Conservation (phyloP, 371 early-diverging fungal species). For the Chytridium lagenaria region DNA sequence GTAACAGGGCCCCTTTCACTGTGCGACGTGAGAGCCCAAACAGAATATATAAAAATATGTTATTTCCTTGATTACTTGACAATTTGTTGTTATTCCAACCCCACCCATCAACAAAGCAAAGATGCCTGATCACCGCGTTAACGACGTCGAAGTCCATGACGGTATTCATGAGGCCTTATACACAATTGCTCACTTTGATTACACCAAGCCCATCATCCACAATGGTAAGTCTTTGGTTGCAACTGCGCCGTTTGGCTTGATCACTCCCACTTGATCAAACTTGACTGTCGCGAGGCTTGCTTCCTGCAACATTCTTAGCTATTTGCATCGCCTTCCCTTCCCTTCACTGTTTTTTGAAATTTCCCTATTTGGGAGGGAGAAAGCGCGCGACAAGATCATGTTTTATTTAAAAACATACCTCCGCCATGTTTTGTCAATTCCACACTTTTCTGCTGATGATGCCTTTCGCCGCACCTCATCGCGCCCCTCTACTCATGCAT, state of each 20-base stretch:
- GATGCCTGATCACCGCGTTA: constrained; percentile 6
- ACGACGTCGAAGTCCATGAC: constrained; percentile 44
- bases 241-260: not conserved
- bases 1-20: too few relatives aligned
- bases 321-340: not conserved
- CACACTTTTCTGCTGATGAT: too few relatives aligned
- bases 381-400: too few relatives aligned
- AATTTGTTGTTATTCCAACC: too few relatives aligned
- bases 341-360: not conserved
- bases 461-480: not conserved
- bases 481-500: not conserved
- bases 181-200: constrained; percentile 59
- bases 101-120: too few relatives aligned
- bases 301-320: too few relatives aligned
- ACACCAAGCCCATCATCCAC: constrained; percentile 59
- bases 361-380: too few relatives aligned
- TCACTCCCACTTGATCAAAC: not conserved
- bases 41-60: too few relatives aligned
- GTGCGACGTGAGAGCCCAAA: too few relatives aligned
- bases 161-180: constrained; percentile 59
- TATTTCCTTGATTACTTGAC: too few relatives aligned
- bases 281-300: not conserved
- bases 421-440: too few relatives aligned
- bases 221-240: constrained; percentile 38
- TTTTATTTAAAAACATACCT: too few relatives aligned